Base-by-base conservation (phyloP, 2,329 filamentous ascomycete genomes). In the Thelonectria blattea region DNA sequence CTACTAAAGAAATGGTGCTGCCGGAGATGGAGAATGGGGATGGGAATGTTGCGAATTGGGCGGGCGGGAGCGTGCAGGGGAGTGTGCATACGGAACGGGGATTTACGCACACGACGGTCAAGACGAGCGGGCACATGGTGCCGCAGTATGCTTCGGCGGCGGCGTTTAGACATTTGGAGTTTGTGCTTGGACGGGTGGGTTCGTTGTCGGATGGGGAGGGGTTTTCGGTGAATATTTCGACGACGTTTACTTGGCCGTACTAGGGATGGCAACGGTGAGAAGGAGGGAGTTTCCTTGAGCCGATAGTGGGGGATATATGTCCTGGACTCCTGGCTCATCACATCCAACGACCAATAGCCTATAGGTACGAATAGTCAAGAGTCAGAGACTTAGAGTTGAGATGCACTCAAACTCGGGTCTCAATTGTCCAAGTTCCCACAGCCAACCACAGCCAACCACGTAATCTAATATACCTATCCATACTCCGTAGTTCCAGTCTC, bases 101-200 rank as follows among this genome's bases (percentile, higher is more conserved):
- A 0, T 76, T 96, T 48, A 95, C 91, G 0, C 91, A 86, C 65
- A 86, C 88, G 3, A 83, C 84, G 32, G 81, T 92, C 56, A 80
- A 85, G 41, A 71, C 89, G 11, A 79, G 82, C 0, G 91, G 91
- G 0, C 89, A 93, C 75, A 89, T 88, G 82, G 76, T 84, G 0
- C 86, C 87, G 0, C 86, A 91, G 74, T 92, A 91, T 69, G 84
- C 86, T 17, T 88, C 91, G 0, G 83, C 81, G 14, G 88, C 87
- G 0, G 83, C 88, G 0, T 92, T 91, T 71, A 80, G 91, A 34
- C 88, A 91, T 59, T 73, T 95, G 18, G 91, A 95, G 79, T 89
- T 90, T 68, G 73, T 95, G 67, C 80, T 96, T 1, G 91, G 91
- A 0, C 79, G 90, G 41, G 86, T 93, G 10, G 77, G 84, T 5